Evolutionary conservation across 2,329 filamentous ascomycete species (phyloP).

Genomic region (Neofusicoccum ribis): DNA sequence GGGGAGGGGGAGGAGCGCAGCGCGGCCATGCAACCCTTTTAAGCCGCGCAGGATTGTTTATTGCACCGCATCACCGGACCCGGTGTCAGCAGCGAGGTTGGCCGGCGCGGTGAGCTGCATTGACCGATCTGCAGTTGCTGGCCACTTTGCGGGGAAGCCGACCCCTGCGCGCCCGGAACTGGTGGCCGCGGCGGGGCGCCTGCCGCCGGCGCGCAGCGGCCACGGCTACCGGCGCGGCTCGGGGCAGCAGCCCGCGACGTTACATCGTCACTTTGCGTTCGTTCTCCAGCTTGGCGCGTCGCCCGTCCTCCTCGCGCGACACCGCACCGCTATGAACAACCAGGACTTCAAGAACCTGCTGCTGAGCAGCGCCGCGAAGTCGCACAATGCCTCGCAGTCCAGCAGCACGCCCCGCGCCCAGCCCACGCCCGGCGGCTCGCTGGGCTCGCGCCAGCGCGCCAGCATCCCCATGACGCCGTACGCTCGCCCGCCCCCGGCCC

Average conservation of each 20-base stretch:
- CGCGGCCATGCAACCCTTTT: conserved; percentile 6
- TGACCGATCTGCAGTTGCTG: background rate
- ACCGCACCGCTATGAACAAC: conserved; percentile 75
- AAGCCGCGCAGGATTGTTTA: background rate
- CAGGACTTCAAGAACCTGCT: conserved; percentile 86
- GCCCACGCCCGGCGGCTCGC: conserved; percentile 45
- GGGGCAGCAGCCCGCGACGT: background rate
- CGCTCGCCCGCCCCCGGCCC: conserved; percentile 33
- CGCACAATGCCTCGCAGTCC: conserved; percentile 32
- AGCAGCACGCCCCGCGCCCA: conserved; percentile 22
- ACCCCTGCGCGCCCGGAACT: background rate
- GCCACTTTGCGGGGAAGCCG: conserved; percentile 7
- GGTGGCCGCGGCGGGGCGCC: background rate
- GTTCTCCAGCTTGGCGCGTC: background rate
- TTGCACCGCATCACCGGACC: conserved; percentile 1
- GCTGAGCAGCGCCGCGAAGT: conserved; percentile 51
- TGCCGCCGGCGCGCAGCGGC: too few relatives aligned
- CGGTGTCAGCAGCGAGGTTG: background rate
- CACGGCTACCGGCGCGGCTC: too few relatives aligned
- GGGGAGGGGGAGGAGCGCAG: background rate
- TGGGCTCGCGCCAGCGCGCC: conserved; percentile 76
- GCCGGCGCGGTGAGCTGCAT: background rate
- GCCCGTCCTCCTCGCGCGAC: background rate
- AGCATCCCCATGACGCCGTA: conserved; percentile 95
- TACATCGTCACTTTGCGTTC: background rate